Conservation (phyloP, 1,284 basidiomycete genomes). For the Cerrena zonata region DNA sequence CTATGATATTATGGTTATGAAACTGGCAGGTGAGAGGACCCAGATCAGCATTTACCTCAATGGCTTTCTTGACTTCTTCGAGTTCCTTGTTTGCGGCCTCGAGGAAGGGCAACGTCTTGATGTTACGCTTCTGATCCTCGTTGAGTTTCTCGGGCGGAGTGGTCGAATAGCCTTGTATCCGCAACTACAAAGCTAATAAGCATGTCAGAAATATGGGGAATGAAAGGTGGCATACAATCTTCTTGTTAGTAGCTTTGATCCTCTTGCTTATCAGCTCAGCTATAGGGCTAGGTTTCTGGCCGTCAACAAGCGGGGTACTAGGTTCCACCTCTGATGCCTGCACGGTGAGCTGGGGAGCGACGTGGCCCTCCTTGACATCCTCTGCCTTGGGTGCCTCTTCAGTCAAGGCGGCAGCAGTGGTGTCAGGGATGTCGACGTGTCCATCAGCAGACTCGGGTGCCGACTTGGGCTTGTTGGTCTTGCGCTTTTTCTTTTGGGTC, state of each 20-base stretch:
- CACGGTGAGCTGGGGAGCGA: conserved; percentile 42
- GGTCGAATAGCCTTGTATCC: conserved; percentile 64
- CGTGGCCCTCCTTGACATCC: conserved; percentile 45
- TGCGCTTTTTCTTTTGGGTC: conserved; percentile 66
- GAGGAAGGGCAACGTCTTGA: conserved; percentile 66
- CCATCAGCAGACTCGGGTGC: conserved; percentile 12
- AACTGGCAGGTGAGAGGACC: neutral
- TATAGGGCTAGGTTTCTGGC: conserved; percentile 56
- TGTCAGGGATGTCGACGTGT: conserved; percentile 35
- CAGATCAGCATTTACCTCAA: conserved; percentile 54
- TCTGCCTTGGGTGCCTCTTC: conserved; percentile 46
- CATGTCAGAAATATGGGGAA: no score
- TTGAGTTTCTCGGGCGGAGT: conserved; percentile 69
- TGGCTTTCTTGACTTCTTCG: conserved; percentile 71
- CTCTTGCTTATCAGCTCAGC: conserved; percentile 76
- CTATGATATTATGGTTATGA: conserved; percentile 30
- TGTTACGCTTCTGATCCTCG: conserved; percentile 72
- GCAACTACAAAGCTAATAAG: conserved; percentile 54
- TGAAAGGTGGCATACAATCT: conserved; percentile 58
- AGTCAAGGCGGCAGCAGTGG: conserved; percentile 40
- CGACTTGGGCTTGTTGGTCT: conserved; percentile 30
- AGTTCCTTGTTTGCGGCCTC: conserved; percentile 77
- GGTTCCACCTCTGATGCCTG: conserved; percentile 37
- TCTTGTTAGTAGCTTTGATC: conserved; percentile 70
- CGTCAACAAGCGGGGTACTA: conserved; percentile 38